Evolutionary conservation across 768 basidiomycete genomes (phyloP).

Genomic region (Lactarius sp.): DNA sequence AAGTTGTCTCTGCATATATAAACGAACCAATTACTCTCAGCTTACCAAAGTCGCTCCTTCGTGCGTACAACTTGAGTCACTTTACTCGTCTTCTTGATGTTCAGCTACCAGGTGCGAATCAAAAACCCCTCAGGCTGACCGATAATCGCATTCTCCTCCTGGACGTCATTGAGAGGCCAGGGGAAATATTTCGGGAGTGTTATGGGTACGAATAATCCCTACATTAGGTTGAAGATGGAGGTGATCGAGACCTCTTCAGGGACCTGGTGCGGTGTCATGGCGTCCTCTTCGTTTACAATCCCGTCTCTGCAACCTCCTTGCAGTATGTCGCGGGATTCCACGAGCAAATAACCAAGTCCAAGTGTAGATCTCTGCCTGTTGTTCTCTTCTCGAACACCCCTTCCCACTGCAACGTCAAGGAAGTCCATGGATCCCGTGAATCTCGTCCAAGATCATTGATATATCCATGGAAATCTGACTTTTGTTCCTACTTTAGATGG

Average conservation of each 20-base stretch:
- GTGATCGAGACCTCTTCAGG: not conserved
- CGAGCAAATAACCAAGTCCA: conserved; percentile 14
- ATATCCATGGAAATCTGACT: not conserved
- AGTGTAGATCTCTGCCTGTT: conserved; percentile 15
- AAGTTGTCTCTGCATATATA: conserved; percentile 9
- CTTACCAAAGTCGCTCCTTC: conserved; percentile 3
- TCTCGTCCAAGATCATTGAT: not conserved
- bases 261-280: conserved; percentile 19
- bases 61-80: not conserved
- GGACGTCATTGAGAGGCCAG: conserved; percentile 15
- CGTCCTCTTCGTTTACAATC: conserved; percentile 14
- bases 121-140: conserved; percentile 6
- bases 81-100: not conserved
- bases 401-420: not conserved
- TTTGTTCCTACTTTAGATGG: not conserved
- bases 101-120: conserved; percentile 12
- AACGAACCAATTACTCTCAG: not conserved
- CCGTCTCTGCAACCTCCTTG: conserved; percentile 3
- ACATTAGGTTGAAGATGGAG: too few species aligned
- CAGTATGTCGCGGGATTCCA: conserved; percentile 8
- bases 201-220: conserved; percentile 4
- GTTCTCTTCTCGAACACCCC: conserved; percentile 15
- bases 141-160: conserved; percentile 12
- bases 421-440: not conserved
- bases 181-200: conserved; percentile 18